Evolutionary conservation across 2,329 filamentous ascomycete genomes (phyloP), one percentile per base, ranked within the genome.

Genomic region (Cladosporium colombiae): DNA sequence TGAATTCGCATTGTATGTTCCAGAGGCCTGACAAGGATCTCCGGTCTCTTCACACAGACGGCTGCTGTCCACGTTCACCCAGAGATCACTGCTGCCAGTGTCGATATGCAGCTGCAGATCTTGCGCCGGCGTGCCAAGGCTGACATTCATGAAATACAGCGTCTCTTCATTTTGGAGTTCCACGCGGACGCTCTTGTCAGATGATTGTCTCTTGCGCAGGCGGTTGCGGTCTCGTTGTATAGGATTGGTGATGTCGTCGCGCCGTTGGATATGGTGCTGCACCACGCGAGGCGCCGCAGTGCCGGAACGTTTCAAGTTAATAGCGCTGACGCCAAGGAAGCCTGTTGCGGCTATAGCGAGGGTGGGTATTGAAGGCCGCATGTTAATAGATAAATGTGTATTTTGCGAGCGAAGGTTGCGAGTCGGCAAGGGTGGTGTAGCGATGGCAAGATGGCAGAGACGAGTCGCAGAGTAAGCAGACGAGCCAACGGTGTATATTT

Each of bases 1-100:
- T 0, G 82, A 78, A 74, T 91, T 89, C 49, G 90, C 84, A 52
- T 79, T 76, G 77, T 93, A 96, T 1, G 87, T 87, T 16, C 91
- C 91, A 0, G 86, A 84, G 21, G 78, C 79, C 6, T 77, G 72
- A 74, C 92, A 95, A 1, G 84, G 83, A 16, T 82, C 74, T 29
- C 69, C 66, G 23, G 27, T 44, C 16, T 64, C 52, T 1, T 74
- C 71, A 74, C 92, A 96, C 18, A 91, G 77, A 0, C 72, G 66
- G 0, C 91, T 93, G 58, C 76, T 77, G 3, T 82, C 79, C 2
- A 87, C 85, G 74, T 96, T 95, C 44, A 85, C 81, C 86, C 86
- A 89, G 11, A 89, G 76, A 77, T 89, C 86, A 70, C 85, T 87
- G 70, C 84, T 87, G 35, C 86, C 86, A 8, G 86, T 89, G 69